Base-by-base conservation (phyloP, 257 asterid species). In the Plantago elongata region DNA sequence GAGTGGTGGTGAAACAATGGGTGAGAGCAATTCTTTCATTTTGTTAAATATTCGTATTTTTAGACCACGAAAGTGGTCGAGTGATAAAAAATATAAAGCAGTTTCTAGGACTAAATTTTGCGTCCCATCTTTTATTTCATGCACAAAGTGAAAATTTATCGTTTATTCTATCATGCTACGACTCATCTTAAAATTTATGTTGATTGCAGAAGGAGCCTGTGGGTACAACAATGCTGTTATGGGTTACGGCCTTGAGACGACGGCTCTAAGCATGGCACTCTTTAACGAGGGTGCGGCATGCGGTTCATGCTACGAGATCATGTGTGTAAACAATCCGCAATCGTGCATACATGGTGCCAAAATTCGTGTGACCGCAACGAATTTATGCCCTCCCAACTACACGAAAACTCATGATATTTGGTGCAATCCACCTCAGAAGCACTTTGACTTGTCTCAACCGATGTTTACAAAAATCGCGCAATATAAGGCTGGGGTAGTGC, bases 251-350 rank as follows among this genome's bases (percentile, higher is more conserved):
- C 10, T 69, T 1, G 18, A 60, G 37, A 81, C 82, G 2, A 51
- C 79, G 11, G 87, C 84, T 11, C 48, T 81, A 4, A 81, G 87
- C 72, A 11, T 65, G 1, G 71, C 69, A 11, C 61, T 81, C 14
- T 81, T 73, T 66, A 47, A 81, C 22, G 29, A 49, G 0, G 84
- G 82, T 0, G 68, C 54, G 0, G n/a, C 67, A 0, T 81, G 87
- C 17, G 87, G 87, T 14, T 75, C 87, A 9, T 78, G 87, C 56
- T 81, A 48, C 34, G 72, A 78, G 64, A 55, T 81, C 27, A 17
- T 17, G 72, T 81, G 87, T 45, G 63, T 13, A 0, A 62, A 63
- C 7, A 64, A 55, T 29, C 56, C 57, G 4, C 49, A 46, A 47
- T 65, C 54, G 52, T 81, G 85, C 57, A 47, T 47, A 13, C 60